Conservation (phyloP, 176 grass and related monocot genomes). For the Zoysia japonica region DNA sequence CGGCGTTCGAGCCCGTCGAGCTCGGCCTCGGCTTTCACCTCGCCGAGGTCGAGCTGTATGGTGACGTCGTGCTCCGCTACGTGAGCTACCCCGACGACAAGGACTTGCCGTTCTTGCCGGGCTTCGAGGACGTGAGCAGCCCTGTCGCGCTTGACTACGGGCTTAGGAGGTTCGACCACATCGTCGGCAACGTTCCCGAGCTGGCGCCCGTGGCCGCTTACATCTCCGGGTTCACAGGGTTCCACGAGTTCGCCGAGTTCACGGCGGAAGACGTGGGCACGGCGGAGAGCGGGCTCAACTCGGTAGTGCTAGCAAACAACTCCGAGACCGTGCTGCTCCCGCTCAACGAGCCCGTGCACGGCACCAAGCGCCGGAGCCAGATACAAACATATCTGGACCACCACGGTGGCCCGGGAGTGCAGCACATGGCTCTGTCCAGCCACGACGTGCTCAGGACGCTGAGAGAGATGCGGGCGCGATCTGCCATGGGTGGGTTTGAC, state of each 20-base stretch:
- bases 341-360: slow-evolving; percentile 92
- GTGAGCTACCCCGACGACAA: slow-evolving; percentile 49
- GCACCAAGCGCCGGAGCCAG: slow-evolving; percentile 94
- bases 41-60: slow-evolving; percentile 86
- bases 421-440: slow-evolving; percentile 88
- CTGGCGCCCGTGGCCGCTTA: slow-evolving; percentile 48
- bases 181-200: slow-evolving; percentile 86
- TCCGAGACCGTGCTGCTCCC: slow-evolving; percentile 74
- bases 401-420: slow-evolving; percentile 84
- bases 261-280: slow-evolving; percentile 90
- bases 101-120: slow-evolving; percentile 55
- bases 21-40: slow-evolving; percentile 67
- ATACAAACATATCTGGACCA: slow-evolving; percentile 93
- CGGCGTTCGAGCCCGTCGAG: slow-evolving; percentile 63
- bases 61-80: slow-evolving; percentile 88
- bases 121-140: slow-evolving; percentile 51
- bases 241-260: slow-evolving; percentile 99
- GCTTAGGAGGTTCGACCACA: slow-evolving; percentile 67
- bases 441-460: slow-evolving; percentile 71
- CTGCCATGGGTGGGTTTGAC: slow-evolving; percentile 67
- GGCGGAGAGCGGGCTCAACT: slow-evolving; percentile 92
- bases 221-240: slow-evolving; percentile 66
- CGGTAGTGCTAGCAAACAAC: slow-evolving; percentile 90
- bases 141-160: slow-evolving; percentile 46
- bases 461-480: slow-evolving; percentile 64